Evolutionary conservation across 331 rosid genomes (phyloP).

Genomic region (Malus hybrid): DNA sequence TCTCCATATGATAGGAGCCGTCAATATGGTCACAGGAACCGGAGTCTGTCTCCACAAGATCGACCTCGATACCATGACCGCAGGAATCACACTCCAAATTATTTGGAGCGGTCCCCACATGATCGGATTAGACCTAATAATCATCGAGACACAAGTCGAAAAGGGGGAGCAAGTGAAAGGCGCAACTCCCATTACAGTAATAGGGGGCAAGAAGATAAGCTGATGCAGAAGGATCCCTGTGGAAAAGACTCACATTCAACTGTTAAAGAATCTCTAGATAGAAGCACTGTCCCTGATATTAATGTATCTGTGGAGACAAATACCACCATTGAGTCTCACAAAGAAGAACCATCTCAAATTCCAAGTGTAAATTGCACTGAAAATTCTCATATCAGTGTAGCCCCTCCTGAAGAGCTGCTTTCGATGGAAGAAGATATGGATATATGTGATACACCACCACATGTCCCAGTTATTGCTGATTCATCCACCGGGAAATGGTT

Average conservation of each 20-base stretch:
- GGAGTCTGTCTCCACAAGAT: slow-evolving; percentile 77
- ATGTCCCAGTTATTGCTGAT: slow-evolving; percentile 60
- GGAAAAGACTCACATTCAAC: slow-evolving; percentile 33
- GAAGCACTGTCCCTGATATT: slow-evolving; percentile 27
- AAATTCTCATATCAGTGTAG: slow-evolving; percentile 33
- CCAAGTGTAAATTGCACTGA: slow-evolving; percentile 44
- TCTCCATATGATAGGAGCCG: slow-evolving; percentile 49
- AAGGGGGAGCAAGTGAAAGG: slow-evolving; percentile 48
- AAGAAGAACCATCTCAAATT: slow-evolving; percentile 53
- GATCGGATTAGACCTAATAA: slow-evolving; percentile 41
- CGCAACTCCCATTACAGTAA: slow-evolving; percentile 31
- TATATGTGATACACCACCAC: slow-evolving; percentile 98
- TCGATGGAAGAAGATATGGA: slow-evolving; percentile 99
- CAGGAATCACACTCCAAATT: slow-evolving; percentile 56
- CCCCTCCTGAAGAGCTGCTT: slow-evolving; percentile 65
- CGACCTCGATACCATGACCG: slow-evolving; percentile 44
- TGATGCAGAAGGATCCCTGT: slow-evolving; percentile 39
- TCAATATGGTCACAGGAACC: slow-evolving; percentile 54
- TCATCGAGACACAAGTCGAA: slow-evolving; percentile 42
- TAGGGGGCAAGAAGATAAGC: slow-evolving; percentile 59
- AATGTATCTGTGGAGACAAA: slow-evolving; percentile 41
- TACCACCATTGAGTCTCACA: slow-evolving; percentile 25
- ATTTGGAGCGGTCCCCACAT: slow-evolving; percentile 53
- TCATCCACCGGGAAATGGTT: slow-evolving; percentile 82
- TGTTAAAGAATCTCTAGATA: slow-evolving; percentile 51